Percentiles rank a stretch among this genome's conserved stretches.
phyloP scores from a whole-genome alignment of 2,329 filamentous ascomycete genomes.

The Leptographium radiaticola region DNA sequence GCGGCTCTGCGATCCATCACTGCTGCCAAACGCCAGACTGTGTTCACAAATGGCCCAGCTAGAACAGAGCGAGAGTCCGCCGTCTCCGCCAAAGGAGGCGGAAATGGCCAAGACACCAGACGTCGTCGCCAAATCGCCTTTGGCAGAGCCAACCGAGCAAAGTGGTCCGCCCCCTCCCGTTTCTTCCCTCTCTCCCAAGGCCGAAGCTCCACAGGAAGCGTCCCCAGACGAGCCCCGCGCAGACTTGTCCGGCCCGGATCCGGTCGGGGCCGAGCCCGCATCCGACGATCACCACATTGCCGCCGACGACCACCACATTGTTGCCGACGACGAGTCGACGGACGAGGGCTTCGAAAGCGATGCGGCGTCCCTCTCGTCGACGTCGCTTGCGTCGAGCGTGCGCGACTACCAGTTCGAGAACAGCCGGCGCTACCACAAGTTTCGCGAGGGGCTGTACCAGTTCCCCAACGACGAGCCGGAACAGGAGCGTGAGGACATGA shows the following conservation, averaged over 20 bases:
- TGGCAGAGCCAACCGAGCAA: too few relatives aligned
- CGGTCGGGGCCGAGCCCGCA: not conserved
- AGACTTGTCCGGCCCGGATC: not conserved
- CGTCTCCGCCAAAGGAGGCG: too few relatives aligned
- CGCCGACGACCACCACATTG: not conserved
- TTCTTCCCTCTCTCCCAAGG: too few relatives aligned
- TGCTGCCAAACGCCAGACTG: too few relatives aligned
- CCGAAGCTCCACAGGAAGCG: too few relatives aligned
- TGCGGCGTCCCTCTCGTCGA: conserved; percentile 9
- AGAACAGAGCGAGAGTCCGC: too few relatives aligned
- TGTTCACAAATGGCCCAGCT: too few relatives aligned
- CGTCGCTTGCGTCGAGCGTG: conserved; percentile 14
- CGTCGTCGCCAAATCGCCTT: too few relatives aligned
- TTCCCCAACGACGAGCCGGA: conserved; percentile 28
- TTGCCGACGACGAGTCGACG: conserved; percentile 15
- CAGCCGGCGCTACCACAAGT: conserved; percentile 16
- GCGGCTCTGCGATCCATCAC: too few relatives aligned
- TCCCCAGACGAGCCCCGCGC: too few relatives aligned
- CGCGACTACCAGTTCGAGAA: conserved; percentile 16
- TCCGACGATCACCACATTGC: not conserved
- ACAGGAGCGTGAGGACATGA: conserved; percentile 31
- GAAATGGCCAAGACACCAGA: too few relatives aligned
- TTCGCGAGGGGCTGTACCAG: conserved; percentile 15
- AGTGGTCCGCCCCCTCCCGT: too few relatives aligned
- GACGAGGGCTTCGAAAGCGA: conserved; percentile 9